Percentiles rank a stretch among this genome's conserved stretches.
Evolutionary conservation across 192 early-diverging fungal species (phyloP).

Genomic region (Coemansia sp.): DNA sequence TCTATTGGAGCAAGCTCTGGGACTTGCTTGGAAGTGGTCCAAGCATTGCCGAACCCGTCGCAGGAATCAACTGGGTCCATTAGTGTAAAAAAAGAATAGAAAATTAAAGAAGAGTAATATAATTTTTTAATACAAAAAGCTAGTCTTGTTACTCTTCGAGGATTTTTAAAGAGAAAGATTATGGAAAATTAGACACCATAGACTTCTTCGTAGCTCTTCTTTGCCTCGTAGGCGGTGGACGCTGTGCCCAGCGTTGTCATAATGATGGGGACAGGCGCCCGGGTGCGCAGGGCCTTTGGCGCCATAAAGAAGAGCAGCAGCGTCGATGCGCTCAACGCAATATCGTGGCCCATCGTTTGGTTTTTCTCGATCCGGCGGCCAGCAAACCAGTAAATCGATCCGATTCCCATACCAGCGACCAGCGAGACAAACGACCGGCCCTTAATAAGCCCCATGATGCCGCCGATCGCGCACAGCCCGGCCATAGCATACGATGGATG

Average conservation of each 20-base stretch:
- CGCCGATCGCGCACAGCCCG: slow-evolving; percentile 45
- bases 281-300: slow-evolving; percentile 44
- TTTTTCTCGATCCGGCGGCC: slow-evolving; percentile 40
- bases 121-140: background rate
- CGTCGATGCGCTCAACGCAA: slow-evolving; percentile 42
- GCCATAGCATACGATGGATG: slow-evolving; percentile 51
- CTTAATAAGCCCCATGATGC: slow-evolving; percentile 48
- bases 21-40: background rate
- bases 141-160: background rate
- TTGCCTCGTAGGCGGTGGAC: slow-evolving; percentile 37
- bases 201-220: slow-evolving; percentile 46
- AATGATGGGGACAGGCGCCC: slow-evolving; percentile 33
- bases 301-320: slow-evolving; percentile 47
- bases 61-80: background rate
- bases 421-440: slow-evolving; percentile 47
- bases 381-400: slow-evolving; percentile 39
- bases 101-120: background rate
- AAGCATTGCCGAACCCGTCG: background rate
- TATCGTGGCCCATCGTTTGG: slow-evolving; percentile 40
- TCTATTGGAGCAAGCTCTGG: background rate
- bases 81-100: background rate
- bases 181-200: slow-evolving; percentile 33
- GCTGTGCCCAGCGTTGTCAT: slow-evolving; percentile 45
- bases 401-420: slow-evolving; percentile 44
- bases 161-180: no score